Conservation (phyloP, 2,329 filamentous ascomycete genomes). For the Trichoderma endophyticum region DNA sequence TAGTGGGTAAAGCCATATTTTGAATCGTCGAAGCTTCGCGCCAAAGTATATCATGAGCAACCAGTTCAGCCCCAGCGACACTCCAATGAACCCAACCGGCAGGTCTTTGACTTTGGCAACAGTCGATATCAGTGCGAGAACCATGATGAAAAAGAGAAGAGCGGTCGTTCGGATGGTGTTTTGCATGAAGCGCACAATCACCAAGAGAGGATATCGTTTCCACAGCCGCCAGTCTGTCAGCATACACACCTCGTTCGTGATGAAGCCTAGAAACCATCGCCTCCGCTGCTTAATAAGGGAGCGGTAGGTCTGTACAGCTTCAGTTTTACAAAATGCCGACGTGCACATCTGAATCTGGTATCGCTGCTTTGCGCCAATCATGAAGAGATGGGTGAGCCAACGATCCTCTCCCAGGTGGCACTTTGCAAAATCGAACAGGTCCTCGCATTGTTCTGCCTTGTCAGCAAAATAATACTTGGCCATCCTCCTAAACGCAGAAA, state of each 20-base stretch:
- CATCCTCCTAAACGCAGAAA: slow-evolving; percentile 95
- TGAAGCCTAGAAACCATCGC: slow-evolving; percentile 94
- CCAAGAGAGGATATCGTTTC: slow-evolving; percentile 83
- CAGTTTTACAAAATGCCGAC: slow-evolving; percentile 96
- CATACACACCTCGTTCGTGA: slow-evolving; percentile 98
- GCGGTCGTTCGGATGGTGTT: slow-evolving; percentile 95
- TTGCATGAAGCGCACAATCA: slow-evolving; percentile 86
- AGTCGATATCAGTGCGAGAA: slow-evolving; percentile 80
- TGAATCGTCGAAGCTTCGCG: slow-evolving; percentile 79
- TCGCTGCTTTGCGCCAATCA: slow-evolving; percentile 90
- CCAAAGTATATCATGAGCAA: slow-evolving; percentile 95
- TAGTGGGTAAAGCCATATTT: slow-evolving; percentile 90
- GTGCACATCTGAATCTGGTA: slow-evolving; percentile 99
- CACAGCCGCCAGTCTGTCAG: slow-evolving; percentile 89
- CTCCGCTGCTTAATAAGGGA: slow-evolving; percentile 91
- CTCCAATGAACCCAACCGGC: slow-evolving; percentile 88
- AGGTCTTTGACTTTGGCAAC: slow-evolving; percentile 74
- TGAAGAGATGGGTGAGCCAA: slow-evolving; percentile 97
- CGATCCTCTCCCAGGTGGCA: slow-evolving; percentile 92
- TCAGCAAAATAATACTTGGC: slow-evolving; percentile 98
- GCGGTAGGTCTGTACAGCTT: slow-evolving; percentile 84
- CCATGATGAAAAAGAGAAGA: slow-evolving; percentile 89
- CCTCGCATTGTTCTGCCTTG: slow-evolving; percentile 91
- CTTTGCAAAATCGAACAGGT: slow-evolving; percentile 95
- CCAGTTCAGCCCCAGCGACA: slow-evolving; percentile 92